Evolutionary conservation across 1,284 basidiomycete species (phyloP), one percentile per base, ranked within the genome.

Genomic region (Vanrija humicola): DNA sequence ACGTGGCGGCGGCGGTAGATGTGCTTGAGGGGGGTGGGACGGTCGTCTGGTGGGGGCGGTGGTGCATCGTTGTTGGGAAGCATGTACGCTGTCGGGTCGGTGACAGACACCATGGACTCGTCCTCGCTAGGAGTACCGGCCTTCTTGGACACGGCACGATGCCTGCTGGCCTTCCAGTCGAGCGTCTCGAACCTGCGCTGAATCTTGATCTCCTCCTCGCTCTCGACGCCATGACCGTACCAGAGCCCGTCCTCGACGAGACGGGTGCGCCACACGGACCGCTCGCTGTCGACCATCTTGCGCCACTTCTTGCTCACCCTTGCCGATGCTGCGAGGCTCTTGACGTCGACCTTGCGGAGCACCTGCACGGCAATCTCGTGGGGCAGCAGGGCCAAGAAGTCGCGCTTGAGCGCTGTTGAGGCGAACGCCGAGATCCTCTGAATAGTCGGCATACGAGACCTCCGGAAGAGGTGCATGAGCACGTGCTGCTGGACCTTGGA

Each of bases 1-100:
- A 82, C 81, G 65, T 86, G 59, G 12, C 74, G 62, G 18, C 69
- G 56, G 19, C 72, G 64, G 51, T 71, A 74, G 15, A 75, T 64
- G 53, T 73, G 71, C 58, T 75, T 75, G 49, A 74, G 56, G 0
- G 74, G 63, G 0, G 66, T 61, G 3, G 73, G 64, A 9, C 64
- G 59, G 25, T 68, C 64, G 18, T 52, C 43, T 4, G 38, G 28
- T 18, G 47, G 38, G 8, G 52, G 21, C 14, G 44, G 12, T 7
- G 48, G 26, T 26, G 34, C 34, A 15, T 34, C 34, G 34, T 34
- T 34, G 10, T 12, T 12, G 5, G 9, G 4, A 34, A 34, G 57
- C n/a, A 48, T 43, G 34, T 12, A 12, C 2, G 14, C 34, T 5
- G 34, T 45, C 6, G 29, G 18, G 18, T 50, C 23, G 38, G 29